phyloP scores from a whole-genome alignment of 75 land plant genomes.

The Azolla pinnata region DNA sequence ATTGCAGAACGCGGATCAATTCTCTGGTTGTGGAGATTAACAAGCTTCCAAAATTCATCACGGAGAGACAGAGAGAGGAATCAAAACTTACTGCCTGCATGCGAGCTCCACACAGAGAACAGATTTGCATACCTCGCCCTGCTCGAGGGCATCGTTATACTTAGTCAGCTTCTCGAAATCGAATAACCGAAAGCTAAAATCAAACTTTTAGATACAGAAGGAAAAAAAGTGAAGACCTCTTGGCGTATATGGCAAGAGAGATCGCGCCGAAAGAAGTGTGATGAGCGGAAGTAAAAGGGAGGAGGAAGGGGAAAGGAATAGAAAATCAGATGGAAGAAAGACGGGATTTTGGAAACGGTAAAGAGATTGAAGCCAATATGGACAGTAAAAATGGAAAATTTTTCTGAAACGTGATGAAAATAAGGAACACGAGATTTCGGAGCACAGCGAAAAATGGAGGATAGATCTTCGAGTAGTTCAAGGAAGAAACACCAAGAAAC shows the following conservation, averaged over 20 bases:
- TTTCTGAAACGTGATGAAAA: too few relatives aligned
- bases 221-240: too few relatives aligned
- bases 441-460: not conserved
- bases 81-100: constrained; percentile 40
- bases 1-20: not conserved
- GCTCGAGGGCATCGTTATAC: too few relatives aligned
- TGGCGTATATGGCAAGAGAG: too few relatives aligned
- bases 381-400: too few relatives aligned
- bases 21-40: not conserved
- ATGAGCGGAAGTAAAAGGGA: too few relatives aligned
- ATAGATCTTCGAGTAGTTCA: not conserved
- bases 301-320: too few relatives aligned
- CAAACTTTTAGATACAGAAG: too few relatives aligned
- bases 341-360: not conserved
- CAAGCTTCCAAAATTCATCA: too few relatives aligned
- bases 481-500: not conserved
- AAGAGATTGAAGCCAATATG: not conserved
- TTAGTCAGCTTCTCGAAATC: too few relatives aligned
- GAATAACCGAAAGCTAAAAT: too few relatives aligned
- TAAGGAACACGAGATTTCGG: not conserved
- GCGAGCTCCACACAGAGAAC: constrained; percentile 86
- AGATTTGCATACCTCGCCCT: constrained; percentile 92
- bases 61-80: not conserved
- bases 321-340: constrained; percentile 5
- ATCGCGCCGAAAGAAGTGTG: too few relatives aligned